These are phyloP conservation scores for Falciphora oryzae DNA, from an alignment of 2,329 filamentous ascomycete genomes.

Conservation along the genomic window DNA sequence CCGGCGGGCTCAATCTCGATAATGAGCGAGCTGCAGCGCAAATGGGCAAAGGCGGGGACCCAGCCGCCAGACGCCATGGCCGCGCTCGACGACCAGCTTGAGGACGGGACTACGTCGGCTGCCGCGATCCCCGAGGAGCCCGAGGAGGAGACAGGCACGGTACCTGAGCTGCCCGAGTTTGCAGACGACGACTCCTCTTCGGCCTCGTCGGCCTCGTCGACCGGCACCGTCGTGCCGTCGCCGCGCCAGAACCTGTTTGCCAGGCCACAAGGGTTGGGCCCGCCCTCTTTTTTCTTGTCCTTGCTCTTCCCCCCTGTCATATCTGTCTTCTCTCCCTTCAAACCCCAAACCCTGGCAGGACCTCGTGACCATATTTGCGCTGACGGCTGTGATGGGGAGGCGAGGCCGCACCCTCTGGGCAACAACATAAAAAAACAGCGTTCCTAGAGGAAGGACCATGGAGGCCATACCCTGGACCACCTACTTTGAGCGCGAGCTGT, in stretches of 20 bases:
- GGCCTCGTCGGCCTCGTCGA: conserved; percentile 84
- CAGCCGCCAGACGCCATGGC: conserved; percentile 12
- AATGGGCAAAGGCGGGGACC: conserved; percentile 25
- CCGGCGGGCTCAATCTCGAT: not conserved
- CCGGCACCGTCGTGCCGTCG: conserved; percentile 83
- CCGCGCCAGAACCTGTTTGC: conserved; percentile 68
- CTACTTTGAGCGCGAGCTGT: conserved; percentile 86
- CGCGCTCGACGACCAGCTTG: conserved; percentile 2
- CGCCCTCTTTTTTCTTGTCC: conserved; percentile 8
- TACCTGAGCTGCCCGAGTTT: conserved; percentile 38
- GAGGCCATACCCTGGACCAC: conserved; percentile 77
- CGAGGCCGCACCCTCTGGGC: no score
- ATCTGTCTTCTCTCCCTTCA: conserved; percentile 6
- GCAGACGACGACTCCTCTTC: conserved; percentile 66
- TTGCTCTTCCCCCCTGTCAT: conserved; percentile 11
- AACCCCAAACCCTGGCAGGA: no score
- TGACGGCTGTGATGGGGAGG: not conserved
- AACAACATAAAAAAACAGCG: conserved; percentile 27
- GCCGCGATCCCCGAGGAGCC: conserved; percentile 27
- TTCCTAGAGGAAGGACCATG: conserved; percentile 46
- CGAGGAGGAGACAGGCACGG: conserved; percentile 25
- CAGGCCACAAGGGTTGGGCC: conserved; percentile 54
- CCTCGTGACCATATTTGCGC: not conserved
- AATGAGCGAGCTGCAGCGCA: conserved; percentile 29
- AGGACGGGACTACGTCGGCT: conserved; percentile 28